Percentiles rank a stretch among this genome's conserved stretches.
phyloP scores from a whole-genome alignment of 257 asterid species.

The Petrea volubilis region DNA sequence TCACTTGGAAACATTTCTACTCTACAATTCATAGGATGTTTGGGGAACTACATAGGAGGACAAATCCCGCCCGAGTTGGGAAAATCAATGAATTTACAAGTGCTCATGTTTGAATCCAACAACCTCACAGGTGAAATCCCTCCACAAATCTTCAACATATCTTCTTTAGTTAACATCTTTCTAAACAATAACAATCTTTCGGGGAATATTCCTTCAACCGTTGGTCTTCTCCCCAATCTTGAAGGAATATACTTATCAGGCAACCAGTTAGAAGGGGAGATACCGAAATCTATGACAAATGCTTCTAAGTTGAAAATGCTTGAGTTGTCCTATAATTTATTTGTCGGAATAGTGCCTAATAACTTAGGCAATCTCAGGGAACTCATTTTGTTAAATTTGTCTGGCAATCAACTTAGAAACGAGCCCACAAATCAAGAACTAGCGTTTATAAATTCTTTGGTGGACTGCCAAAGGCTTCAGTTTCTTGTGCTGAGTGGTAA shows the following conservation, averaged over 20 bases:
- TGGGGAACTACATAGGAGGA: conserved; percentile 31
- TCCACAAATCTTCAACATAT: conserved; percentile 37
- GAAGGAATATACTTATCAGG: conserved; percentile 30
- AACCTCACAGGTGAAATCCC: conserved; percentile 41
- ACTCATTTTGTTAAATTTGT: conserved; percentile 32
- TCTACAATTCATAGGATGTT: conserved; percentile 26
- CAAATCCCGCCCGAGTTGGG: conserved; percentile 31
- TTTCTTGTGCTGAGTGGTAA: conserved; percentile 25
- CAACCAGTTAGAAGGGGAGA: conserved; percentile 30
- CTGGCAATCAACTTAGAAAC: conserved; percentile 21
- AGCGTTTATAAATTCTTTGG: conserved; percentile 32
- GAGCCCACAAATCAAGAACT: conserved; percentile 23
- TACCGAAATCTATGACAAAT: conserved; percentile 33
- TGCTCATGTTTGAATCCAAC: conserved; percentile 31
- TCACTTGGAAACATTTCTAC: conserved; percentile 37
- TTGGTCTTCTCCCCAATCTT: conserved; percentile 43
- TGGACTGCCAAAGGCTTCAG: conserved; percentile 31
- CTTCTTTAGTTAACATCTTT: conserved; percentile 28
- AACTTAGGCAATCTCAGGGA: conserved; percentile 35
- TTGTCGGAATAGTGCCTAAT: conserved; percentile 35
- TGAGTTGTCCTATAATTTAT: conserved; percentile 31
- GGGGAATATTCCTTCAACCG: conserved; percentile 26
- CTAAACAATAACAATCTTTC: conserved; percentile 30
- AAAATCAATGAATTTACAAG: conserved; percentile 28
- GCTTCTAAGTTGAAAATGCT: conserved; percentile 31